Percentiles rank a stretch among this genome's conserved stretches.
Conservation (phyloP, 1,284 basidiomycete genomes). For the Melampsora americana region DNA sequence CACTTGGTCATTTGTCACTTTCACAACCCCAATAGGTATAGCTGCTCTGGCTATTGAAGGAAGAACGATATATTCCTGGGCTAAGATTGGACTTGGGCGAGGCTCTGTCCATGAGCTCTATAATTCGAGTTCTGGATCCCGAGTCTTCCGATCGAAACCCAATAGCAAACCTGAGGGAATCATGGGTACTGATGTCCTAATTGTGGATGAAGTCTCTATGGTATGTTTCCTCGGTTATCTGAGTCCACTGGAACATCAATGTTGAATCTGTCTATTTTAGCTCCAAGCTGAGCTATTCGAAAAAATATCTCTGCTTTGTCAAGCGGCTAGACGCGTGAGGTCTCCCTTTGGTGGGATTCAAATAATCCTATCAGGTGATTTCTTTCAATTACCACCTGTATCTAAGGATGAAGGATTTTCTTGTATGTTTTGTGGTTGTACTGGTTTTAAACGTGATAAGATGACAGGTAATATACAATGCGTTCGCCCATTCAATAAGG, state of each 20-base stretch:
- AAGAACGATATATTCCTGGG: conserved; percentile 38
- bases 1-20: not conserved
- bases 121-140: not conserved
- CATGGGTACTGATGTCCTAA: conserved; percentile 27
- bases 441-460: conserved; percentile 25
- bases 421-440: conserved; percentile 40
- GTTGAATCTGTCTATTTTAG: conserved; percentile 2
- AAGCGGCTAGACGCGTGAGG: conserved; percentile 14
- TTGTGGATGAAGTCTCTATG: conserved; percentile 41
- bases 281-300: conserved; percentile 38
- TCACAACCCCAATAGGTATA: conserved; percentile 5
- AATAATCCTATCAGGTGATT: conserved; percentile 40
- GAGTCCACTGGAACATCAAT: not conserved
- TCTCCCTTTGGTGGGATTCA: conserved; percentile 37
- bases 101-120: conserved; percentile 33
- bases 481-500: conserved; percentile 14
- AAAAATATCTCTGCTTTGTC: conserved; percentile 34
- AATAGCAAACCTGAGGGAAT: not conserved
- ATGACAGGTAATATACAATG: conserved; percentile 28
- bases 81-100: conserved; percentile 29
- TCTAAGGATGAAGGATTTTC: conserved; percentile 31
- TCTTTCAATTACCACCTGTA: conserved; percentile 39
- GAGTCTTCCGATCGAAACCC: conserved; percentile 8
- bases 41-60: conserved; percentile 34
- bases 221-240: conserved; percentile 1